Evolutionary conservation across 768 basidiomycete species (phyloP), one percentile per base, ranked within the genome.

Genomic region (Macrocybe gigantea): DNA sequence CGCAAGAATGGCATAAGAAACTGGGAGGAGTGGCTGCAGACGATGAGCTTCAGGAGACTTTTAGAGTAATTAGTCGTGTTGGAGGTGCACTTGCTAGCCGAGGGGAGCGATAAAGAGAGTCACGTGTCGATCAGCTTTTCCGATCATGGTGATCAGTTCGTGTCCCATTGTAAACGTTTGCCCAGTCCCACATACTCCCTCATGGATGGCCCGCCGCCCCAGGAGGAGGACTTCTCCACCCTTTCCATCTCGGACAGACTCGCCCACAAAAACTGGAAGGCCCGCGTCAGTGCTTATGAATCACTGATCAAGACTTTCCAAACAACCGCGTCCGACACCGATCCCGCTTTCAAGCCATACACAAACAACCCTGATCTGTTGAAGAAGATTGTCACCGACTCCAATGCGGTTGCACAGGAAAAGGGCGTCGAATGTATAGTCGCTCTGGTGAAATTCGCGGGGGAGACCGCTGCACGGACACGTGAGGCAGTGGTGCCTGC

Each of bases 261-360:
- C 48, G 70, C 80, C 5, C 92, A 97, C 74, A 98, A 97, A 78
- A 95, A 95, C 64, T 99, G 96, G 96, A 98, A 98, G 69, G 96
- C 96, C 49, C 85, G 96, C 56, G 81, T 95, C 59, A 92, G 82
- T 64, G 96, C 81, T 52, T 99, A 98, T 65, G 88, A 91, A 61
- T 68, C 85, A 14, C 80, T 98, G 54, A 80, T 86, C 71, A 85
- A 88, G 67, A 83, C 79, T 49, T 96, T 96, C 64, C 82, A 84
- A 60, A 85, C 81, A 38, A 93, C 93, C 42, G 86, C 86, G 56
- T 93, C 92, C 41, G 95, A 98, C 63, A 80, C 82, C 55, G 95
- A 97, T 74, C 91, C 93, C 41, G 88, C 88, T 29, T 98, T 99
- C 74, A 84, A 82, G 57, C 89, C 91, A 9, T 98, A 93, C 65